Conservation (phyloP, 169 alveolate genomes). For the Cryptosporidium bovis region DNA sequence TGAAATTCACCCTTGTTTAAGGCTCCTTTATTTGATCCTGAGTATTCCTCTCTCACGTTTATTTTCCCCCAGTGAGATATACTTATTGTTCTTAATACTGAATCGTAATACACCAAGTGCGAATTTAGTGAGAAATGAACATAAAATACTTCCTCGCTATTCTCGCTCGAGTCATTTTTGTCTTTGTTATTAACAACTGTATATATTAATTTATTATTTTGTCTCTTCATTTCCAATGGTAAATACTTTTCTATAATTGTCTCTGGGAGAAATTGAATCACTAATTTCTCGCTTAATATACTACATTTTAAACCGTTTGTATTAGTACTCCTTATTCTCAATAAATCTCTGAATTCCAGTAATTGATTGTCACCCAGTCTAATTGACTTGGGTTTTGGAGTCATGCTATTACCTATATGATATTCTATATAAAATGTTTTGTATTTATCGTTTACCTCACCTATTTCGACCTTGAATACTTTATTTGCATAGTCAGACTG, state of each 20-base stretch:
- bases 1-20: constrained; percentile 88
- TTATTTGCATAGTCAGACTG: background rate
- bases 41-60: constrained; percentile 84
- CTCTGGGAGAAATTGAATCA: constrained; percentile 38
- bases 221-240: constrained; percentile 48
- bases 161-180: background rate
- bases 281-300: constrained; percentile 29
- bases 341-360: constrained; percentile 34
- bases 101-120: constrained; percentile 76
- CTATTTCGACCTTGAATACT: constrained; percentile 2
- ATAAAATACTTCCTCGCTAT: background rate
- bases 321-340: background rate
- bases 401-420: constrained; percentile 27
- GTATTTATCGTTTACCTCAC: constrained; percentile 2
- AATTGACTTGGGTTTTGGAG: constrained; percentile 36
- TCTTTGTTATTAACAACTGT: background rate
- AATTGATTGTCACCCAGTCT: constrained; percentile 62
- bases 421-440: constrained; percentile 49
- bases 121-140: constrained; percentile 55
- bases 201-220: constrained; percentile 25
- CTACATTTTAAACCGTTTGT: background rate
- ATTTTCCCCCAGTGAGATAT: constrained; percentile 92
- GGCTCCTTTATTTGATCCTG: constrained; percentile 85
- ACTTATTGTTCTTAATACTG: constrained; percentile 77
- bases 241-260: constrained; percentile 37